Evolutionary conservation across 2,329 filamentous ascomycete genomes (phyloP), one percentile per base, ranked within the genome.

Genomic region (Aspergillus costaricaensis): DNA sequence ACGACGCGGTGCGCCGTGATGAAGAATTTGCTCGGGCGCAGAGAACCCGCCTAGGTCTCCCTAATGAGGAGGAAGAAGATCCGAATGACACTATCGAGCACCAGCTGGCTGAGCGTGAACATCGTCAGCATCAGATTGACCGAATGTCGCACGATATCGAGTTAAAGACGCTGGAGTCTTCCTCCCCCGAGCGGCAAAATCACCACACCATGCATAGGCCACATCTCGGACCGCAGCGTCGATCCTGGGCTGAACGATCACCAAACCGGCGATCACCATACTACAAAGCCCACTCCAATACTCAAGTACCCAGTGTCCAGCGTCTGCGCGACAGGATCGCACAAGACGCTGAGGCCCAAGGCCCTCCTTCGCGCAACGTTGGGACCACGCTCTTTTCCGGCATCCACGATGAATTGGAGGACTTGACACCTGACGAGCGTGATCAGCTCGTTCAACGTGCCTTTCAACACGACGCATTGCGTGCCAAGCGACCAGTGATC

Each of bases 381-480:
- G 90, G 90, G 6, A 88, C 92, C 52, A 90, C 92, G 2, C 82
- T 98, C 2, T 99, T 93, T 74, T 89, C 91, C 21, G 91, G 91
- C 4, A 91, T 93, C 69, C 88, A 94, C 66, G 94, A 98, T 71
- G 93, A 96, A 80, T 88, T 99, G 64, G 94, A 97, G 75, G 95
- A 99, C 72, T 82, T 99, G 52, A 95, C 91, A 1, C 91, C 92
- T 0, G 91, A 94, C 17, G 92, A 97, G 74, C 86, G 95, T 68
- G 93, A 98, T 72, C 83, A 87, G 60, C 85, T 98, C 41, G 90
- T 95, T 12, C 89, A 89, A 57, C 89, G 92, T 69, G 92, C 94
- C 0, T 99, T 99, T 76, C 89, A 93, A 77, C 95, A 99, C 72
- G 88, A 88, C 36, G 95, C 95, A 0, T 82, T 97, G 39, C 87